Evolutionary conservation across 2,329 filamentous ascomycete species (phyloP), one percentile per base, ranked within the genome.

Genomic region (Coniochaeta sp.): DNA sequence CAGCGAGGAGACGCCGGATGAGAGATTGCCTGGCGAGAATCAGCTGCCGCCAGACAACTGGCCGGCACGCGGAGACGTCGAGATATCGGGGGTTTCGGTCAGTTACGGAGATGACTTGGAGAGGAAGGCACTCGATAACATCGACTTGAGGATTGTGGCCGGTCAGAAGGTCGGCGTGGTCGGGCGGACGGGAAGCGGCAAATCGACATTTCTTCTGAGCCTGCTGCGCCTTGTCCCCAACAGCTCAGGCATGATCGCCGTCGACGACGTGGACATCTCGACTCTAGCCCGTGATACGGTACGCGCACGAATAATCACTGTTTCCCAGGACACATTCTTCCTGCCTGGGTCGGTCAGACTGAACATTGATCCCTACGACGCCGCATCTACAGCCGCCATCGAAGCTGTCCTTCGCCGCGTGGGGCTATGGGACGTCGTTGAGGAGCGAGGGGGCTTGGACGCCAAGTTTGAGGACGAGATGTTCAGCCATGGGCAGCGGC

Each of bases 181-280:
- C 44, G 93, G 93, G 0, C 88, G 92, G 2, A 98, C 93, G 8
- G 93, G 93, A 22, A 93, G 90, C 59, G 93, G 93, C 66, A 98
- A 98, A 79, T 96, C 93, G 0, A 97, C 93, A 0, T 78, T 98
- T 67, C 80, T 98, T 19, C 96, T 98, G 92, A 93, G 92, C 28
- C 79, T 98, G 22, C 83, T 98, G 31, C 74, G 79, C 17, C 73
- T 83, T 63, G 66, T 81, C 11, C 75, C 79, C 24, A 68, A 73
- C 16, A 71, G 69, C 9, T 59, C 67, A 1, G 80, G 80, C 16
- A 67, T 60, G 17, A 77, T 82, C 38, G 65, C 60, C 1, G 71
- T 83, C 36, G 79, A 82, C 64, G 73, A 71, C 1, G 59, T 79
- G 9, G 75, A 79, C 50, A 61, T 66, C 26, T 58, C 63, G 1